Evolutionary conservation across 1,284 basidiomycete species (phyloP), one percentile per base, ranked within the genome.

Genomic region (Volvariella surrecta): DNA sequence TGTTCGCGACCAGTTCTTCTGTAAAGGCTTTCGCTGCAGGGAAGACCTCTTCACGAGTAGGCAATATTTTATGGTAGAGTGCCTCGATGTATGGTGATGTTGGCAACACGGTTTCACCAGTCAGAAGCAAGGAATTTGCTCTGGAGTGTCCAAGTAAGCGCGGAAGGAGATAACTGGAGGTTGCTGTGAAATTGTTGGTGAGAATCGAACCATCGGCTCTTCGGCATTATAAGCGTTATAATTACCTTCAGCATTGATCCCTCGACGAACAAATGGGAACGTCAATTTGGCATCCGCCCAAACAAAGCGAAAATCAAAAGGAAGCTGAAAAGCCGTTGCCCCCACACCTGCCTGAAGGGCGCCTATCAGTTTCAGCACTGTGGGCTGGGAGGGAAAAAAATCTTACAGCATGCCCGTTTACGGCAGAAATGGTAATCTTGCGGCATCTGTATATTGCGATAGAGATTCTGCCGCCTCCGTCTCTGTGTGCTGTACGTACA

Each of bases 351-450:
- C 71, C 73, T 74, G 38, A n/a, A 21, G 24, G 18, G 42, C 16
- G 13, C 32, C 32, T 45, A 39, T 18, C 20, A 42, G n/a, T n/a
- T n/a, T n/a, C n/a, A n/a, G 6, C 32, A 3, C 17, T 13, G 1
- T 34, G 13, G 3, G 17, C n/a, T 3, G n/a, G 11, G 20, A 32
- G 20, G 17, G 17, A 17, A 35, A 39, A 15, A 46, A 21, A 13
- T 56, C 69, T 22, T 52, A 73, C 74, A n/a, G 74, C 74, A 54
- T 75, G 72, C 0, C 76, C 74, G 48, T 79, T 76, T 18, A 77
- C 71, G 3, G 74, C 74, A 34, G 64, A 64, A 34, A 77, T 73
- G 7, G 76, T 77, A 22, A 79, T 64, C 52, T 79, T 79, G 41
- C 73, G 67, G 55, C 74, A 77, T 1, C 65, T 65, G 44, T 70